Base-by-base conservation (phyloP, 441 rosid species). In the Mallotus japonicus region DNA sequence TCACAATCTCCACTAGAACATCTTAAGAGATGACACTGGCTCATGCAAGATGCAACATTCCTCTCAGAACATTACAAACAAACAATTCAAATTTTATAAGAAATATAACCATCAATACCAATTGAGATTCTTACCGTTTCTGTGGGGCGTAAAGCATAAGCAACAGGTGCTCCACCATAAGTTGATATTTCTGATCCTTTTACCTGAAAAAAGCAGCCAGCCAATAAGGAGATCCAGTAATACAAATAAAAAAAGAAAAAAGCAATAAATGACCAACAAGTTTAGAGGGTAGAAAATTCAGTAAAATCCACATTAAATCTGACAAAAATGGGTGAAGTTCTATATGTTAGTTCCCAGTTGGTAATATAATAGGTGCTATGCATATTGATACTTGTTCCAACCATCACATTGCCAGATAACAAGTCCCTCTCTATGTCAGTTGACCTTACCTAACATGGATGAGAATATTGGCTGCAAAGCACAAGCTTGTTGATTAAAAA, bases 161-260 rank as follows among this genome's bases (percentile, higher is more conserved):
- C 97, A 78, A 96, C 90, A 42, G 98, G 92, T 67, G 85, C 78
- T 68, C 89, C 92, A 74, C 85, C 97, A 77, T 87, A 86, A 77
- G 88, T 82, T 64, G 87, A 82, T 72, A 93, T 82, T 80, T 89
- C 97, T 49, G 87, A 87, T 76, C 98, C 98, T 78, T 90, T 96
- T 65, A 89, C 92, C 99, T 93, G 80, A 65, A 64, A 75, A 71
- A 80, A 73, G 60, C 37, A 69, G 62, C 40, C 66, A 12, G 69
- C 67, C 13, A 28, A 71, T 61, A 46, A 61, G 44, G 51, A 20
- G 15, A 24, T 50, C 9, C 37, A 19, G 46, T 49, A 20, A 14
- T 13, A 17, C 53, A 55, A 9, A 54, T 17, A 5, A 4, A 6
- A 47, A 19, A 55, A 28, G 1, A 14, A 19, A 55, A 17, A 3